phyloP scores from a whole-genome alignment of 371 early-diverging fungal genomes.

The Rhizopus stolonifer region DNA sequence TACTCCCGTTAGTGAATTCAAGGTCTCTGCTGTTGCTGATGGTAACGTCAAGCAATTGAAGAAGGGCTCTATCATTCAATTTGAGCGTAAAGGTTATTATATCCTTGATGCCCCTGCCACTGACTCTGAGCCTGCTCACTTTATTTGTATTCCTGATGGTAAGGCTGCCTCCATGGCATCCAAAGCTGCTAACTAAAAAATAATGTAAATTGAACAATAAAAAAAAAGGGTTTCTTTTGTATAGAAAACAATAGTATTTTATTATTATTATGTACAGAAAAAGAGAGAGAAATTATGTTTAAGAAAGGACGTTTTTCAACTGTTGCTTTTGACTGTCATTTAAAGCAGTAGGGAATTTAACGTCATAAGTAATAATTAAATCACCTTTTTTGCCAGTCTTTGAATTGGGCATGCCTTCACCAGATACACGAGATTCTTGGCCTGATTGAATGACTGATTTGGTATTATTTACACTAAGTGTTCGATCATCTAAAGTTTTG shows the following conservation, averaged over 20 bases:
- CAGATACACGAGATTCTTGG: constrained; percentile 69
- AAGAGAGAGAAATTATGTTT: background rate
- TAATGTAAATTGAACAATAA: background rate
- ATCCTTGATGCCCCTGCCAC: constrained; percentile 78
- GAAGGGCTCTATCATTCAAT: constrained; percentile 92
- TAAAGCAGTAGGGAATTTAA: constrained; percentile 79
- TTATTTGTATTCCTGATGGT: constrained; percentile 94
- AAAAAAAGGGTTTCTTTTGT: background rate
- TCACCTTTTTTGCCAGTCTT: constrained; percentile 85
- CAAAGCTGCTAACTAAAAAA: constrained; percentile 39
- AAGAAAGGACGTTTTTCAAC: constrained; percentile 18
- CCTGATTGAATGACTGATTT: constrained; percentile 72
- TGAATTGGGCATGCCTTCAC: constrained; percentile 94
- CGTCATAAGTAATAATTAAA: constrained; percentile 73
- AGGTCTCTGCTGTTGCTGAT: constrained; percentile 66
- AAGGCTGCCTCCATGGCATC: constrained; percentile 77
- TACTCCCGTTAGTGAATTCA: constrained; percentile 90
- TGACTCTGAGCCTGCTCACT: constrained; percentile 57
- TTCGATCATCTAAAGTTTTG: constrained; percentile 78
- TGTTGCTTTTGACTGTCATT: constrained; percentile 66
- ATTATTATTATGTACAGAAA: background rate
- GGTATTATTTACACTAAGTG: constrained; percentile 62
- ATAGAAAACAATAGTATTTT: background rate
- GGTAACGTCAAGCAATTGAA: constrained; percentile 60
- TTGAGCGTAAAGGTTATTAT: constrained; percentile 98